Base-by-base conservation (phyloP, 169 alveolate species). In the Ichthyophthirius multifiliis region DNA sequence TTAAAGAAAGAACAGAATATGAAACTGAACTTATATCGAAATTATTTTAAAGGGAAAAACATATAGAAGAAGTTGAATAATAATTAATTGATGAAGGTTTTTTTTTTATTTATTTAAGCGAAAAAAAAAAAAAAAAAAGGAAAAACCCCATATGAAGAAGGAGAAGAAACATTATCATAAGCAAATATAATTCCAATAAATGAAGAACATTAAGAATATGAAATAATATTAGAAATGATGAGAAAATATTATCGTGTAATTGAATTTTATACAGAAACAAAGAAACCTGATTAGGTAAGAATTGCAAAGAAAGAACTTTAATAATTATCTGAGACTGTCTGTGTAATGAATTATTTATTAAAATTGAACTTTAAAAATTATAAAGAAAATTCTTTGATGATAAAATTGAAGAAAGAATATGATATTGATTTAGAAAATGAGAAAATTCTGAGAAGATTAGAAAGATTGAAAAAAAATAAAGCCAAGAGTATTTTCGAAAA, bases 251-350 rank as follows among this genome's bases (percentile, higher is more conserved):
- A 67, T 23, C 35, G 46, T n/a, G 77, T 41, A 35, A 67, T 67
- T 1, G 77, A 67, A 20, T 67, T 67, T 30, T 67, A 67, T 62
- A 67, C 77, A 67, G 77, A 67, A 67, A 37, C 48, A 1, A 67
- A 67, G 20, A 67, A 67, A 20, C 48, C 48, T 0, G 77, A 67
- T 15, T 12, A 67, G 41, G 77, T 67, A 9, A 20, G 6, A 6
- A 41, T 41, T 1, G 77, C 77, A 15, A 67, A 67, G 46, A 34
- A 67, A n/a, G 39, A 67, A 39, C 20, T 67, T 18, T 41, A 67
- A 39, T 37, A 27, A 27, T 37, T 37, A 0, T 37, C 34, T 5
- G 77, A 67, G 27, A 67, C 77, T 13, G 77, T 67, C 0, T 7
- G 41, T n/a, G 4, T 34, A 41, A 67, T 67, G 77, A 41, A 34